Evolutionary conservation across 2,329 filamentous ascomycete species (phyloP), one percentile per base, ranked within the genome.

Genomic region (Exophiala viscosa): DNA sequence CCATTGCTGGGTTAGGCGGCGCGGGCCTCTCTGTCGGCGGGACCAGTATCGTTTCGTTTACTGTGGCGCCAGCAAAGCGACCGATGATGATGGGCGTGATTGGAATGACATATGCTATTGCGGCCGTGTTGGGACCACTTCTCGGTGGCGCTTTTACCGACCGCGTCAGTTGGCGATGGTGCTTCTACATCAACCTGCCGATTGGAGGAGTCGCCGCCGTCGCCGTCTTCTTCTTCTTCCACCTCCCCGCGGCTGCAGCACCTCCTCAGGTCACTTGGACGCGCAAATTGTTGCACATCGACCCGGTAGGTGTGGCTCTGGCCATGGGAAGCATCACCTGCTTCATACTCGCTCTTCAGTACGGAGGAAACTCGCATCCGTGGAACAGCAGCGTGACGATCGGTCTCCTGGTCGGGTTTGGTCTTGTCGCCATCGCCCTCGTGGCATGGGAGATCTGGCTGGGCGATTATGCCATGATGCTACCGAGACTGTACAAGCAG

Each of bases 271-370:
- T 48, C 35, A 10, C 50, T 46, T 45, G 36, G 31, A 55, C 60
- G 39, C 50, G 65, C 40, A 65, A 65, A 33, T n/a, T 70, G 3
- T 45, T 56, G 41, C 70, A 74, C 55, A 69, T 82, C 40, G 80
- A 83, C 60, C 64, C 79, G 8, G 41, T 72, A 7, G 79, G 80
- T 23, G 74, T 75, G 2, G 64, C 65, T 15, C 66, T 80, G 52
- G 73, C 82, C 60, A 70, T 80, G 23, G 76, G 79, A 1, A 72
- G 74, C 34, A 71, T 81, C 40, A 65, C 82, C 54, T 77, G 74
- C 59, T 68, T 83, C 10, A 66, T 83, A 5, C 70, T 84, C 3
- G 80, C 78, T 7, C 68, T 83, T 35, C 75, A 83, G 60, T 83
- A 77, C 76, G 81, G 79, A 11, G 81, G 81, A 7, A 69, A 73